Percentiles rank a stretch among this genome's conserved stretches.
phyloP scores from a whole-genome alignment of 1,284 basidiomycete species.

The Hymenochaete sp. region DNA sequence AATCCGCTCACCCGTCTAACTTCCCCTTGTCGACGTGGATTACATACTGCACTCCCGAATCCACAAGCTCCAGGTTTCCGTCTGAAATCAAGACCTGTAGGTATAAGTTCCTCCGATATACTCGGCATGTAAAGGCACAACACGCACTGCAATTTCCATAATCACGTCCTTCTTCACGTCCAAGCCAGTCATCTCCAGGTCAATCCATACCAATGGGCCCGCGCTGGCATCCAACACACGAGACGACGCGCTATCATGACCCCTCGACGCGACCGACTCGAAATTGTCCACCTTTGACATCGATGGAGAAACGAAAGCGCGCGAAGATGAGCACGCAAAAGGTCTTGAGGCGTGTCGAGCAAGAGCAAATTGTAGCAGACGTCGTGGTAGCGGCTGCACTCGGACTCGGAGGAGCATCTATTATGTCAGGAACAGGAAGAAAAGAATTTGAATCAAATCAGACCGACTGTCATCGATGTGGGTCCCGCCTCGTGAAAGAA shows the following conservation, averaged over 20 bases:
- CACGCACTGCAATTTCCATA: conserved; percentile 61
- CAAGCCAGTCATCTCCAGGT: conserved; percentile 82
- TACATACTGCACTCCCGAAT: conserved; percentile 66
- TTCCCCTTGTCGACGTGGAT: conserved; percentile 54
- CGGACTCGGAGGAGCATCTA: too few species aligned
- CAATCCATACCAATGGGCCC: conserved; percentile 80
- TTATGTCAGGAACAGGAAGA: too few species aligned
- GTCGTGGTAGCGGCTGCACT: too few species aligned
- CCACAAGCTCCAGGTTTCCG: conserved; percentile 65
- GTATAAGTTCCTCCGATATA: not conserved
- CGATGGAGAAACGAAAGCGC: too few species aligned
- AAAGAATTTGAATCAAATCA: too few species aligned
- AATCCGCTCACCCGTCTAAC: conserved; percentile 48
- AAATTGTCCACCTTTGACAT: too few species aligned
- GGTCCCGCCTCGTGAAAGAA: too few species aligned
- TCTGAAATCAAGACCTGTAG: conserved; percentile 72
- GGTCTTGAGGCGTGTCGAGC: too few species aligned
- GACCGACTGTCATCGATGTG: too few species aligned
- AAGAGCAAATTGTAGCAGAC: too few species aligned
- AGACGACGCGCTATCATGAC: not conserved
- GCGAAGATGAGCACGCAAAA: too few species aligned
- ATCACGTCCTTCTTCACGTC: conserved; percentile 59
- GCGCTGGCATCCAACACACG: conserved; percentile 32
- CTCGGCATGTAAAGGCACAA: not conserved
- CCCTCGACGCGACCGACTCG: not conserved